phyloP scores from a whole-genome alignment of 1,284 basidiomycete genomes.

The Tilletiaria anomala region DNA sequence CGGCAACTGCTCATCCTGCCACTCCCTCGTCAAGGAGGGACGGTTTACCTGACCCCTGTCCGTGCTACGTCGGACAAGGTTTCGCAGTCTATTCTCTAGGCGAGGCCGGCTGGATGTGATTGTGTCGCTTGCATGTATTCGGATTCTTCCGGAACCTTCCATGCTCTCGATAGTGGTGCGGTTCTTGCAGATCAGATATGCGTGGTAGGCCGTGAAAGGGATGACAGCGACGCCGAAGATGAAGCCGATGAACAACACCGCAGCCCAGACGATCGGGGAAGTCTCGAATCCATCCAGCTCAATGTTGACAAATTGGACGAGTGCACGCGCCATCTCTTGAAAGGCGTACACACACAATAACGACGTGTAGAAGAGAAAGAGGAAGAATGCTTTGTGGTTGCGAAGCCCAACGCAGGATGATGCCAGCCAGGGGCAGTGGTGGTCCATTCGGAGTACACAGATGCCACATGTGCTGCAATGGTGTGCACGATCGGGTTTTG shows the following conservation, averaged over 20 bases:
- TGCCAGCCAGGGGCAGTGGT: conserved; percentile 36
- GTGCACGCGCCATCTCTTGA: conserved; percentile 17
- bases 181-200: conserved; percentile 36
- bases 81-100: no score
- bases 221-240: conserved; percentile 18
- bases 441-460: conserved; percentile 30
- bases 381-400: conserved; percentile 41
- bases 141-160: no score
- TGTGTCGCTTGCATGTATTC: no score
- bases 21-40: no score
- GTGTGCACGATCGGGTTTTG: conserved; percentile 35
- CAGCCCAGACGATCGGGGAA: conserved; percentile 35
- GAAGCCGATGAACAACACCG: conserved; percentile 29
- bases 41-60: no score
- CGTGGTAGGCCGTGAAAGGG: conserved; percentile 30
- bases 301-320: conserved; percentile 12
- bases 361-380: conserved; percentile 36
- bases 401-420: conserved; percentile 36
- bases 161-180: conserved; percentile 40
- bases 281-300: conserved; percentile 10
- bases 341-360: conserved; percentile 23
- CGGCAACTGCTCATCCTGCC: no score
- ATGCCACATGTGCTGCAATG: conserved; percentile 27
- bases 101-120: no score
- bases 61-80: no score